Evolutionary conservation across 202 grass and related monocot genomes (phyloP), one percentile per base, ranked within the genome.

Genomic region (Setaria viridis): DNA sequence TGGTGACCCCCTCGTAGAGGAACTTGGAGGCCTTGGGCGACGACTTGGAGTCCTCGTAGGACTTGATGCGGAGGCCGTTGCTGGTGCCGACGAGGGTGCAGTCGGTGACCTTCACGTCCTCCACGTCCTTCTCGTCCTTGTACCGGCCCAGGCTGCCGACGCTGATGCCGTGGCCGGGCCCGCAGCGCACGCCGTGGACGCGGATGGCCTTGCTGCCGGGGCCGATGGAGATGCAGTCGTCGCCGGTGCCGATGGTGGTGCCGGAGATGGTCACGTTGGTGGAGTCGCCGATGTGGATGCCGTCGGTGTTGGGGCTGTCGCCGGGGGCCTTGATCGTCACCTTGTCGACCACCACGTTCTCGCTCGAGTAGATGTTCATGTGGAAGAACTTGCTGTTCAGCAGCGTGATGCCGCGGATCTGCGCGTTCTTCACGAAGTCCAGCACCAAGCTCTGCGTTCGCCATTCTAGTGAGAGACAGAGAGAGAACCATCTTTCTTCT

Each of bases 11-110:
- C 59, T 92, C 73, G 48, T 92, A 97, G 11, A 83, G 5, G 50
- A 97, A 90, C 58, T 73, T 56, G 76, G 0, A 4, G 6, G 86
- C 85, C 83, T 58, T 87, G 45, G 72, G 72, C 62, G 48, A 3
- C 21, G 87, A 84, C 81, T 83, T 82, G 34, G 84, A 82, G 81
- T 92, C 82, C 53, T 91, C 81, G 86, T 93, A 97, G 5, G 94
- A 94, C 78, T 97, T 97, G 89, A 97, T 91, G 11, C 94, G 76
- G 5, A 94, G 72, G 11, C 92, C 94, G 16, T 97, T 94, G 29
- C 56, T 87, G 20, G 94, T 90, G 71, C 81, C 84, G 0, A 51
- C 64, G 8, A 97, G 53, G 2, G 70, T 78, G 79, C 78, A 88
- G 65, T 92, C 85, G 7, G 74, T 72, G 9, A 92, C 86, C 6